phyloP scores from a whole-genome alignment of 139 green algal genomes.

The Chlorella ohadii region DNA sequence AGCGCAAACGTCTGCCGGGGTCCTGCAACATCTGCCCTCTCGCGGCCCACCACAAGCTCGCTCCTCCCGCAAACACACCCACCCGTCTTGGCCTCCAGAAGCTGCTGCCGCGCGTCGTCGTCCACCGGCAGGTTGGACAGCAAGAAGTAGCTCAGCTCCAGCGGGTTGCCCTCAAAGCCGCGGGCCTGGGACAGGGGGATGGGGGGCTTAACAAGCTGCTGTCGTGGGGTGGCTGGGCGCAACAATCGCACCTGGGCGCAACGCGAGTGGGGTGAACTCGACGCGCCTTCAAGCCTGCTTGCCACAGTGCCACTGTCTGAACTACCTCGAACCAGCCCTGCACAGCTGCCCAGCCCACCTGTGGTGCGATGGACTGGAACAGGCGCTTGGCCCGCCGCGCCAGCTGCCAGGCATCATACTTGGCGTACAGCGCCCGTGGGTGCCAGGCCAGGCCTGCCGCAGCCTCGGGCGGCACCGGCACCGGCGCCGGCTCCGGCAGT shows the following conservation, averaged over 20 bases:
- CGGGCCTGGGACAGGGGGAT: constrained; percentile 23
- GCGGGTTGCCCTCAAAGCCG: constrained; percentile 32
- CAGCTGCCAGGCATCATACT: constrained; percentile 20
- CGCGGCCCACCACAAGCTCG: too few relatives aligned
- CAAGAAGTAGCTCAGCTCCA: constrained; percentile 54
- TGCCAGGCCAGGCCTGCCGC: constrained; percentile 16
- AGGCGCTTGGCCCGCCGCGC: constrained; percentile 26
- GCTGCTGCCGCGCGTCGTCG: constrained; percentile 42
- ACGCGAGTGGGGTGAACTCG: too few relatives aligned
- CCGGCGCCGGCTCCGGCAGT: constrained; percentile 3
- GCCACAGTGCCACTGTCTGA: too few relatives aligned
- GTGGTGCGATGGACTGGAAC: constrained; percentile 26
- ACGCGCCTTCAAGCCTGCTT: too few relatives aligned
- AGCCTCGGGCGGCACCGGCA: constrained; percentile 9
- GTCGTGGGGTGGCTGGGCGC: too few relatives aligned
- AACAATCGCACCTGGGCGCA: too few relatives aligned
- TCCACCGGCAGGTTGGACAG: constrained; percentile 50
- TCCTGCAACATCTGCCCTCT: too few relatives aligned
- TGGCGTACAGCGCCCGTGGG: not conserved
- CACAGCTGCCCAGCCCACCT: not conserved
- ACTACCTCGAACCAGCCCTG: too few relatives aligned
- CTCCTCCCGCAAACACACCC: too few relatives aligned
- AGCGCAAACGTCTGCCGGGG: too few relatives aligned
- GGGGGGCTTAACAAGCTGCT: too few relatives aligned
- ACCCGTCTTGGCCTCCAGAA: constrained; percentile 43